These are phyloP conservation scores for Ogataea chonburiensis DNA, from an alignment of 805 yeast genomes.

Conservation along the genomic window DNA sequence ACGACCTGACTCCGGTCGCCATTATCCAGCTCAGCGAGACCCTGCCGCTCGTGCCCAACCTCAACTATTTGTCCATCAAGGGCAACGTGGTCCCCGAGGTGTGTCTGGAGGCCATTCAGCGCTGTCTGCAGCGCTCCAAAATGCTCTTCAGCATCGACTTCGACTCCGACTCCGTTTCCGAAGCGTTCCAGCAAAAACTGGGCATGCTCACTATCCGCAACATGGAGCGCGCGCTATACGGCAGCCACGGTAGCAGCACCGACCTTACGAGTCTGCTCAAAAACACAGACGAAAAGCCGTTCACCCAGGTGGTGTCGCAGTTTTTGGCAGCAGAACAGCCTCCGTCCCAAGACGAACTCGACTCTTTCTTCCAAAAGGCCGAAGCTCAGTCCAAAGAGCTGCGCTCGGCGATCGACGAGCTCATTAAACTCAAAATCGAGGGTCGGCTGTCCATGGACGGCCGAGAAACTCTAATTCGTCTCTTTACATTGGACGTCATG, in stretches of 20 bases:
- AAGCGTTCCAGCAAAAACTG: constrained; percentile 62
- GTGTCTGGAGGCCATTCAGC: constrained; percentile 63
- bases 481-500: constrained; percentile 68
- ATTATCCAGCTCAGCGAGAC: constrained; percentile 63
- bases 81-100: constrained; percentile 64
- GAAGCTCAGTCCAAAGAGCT: constrained; percentile 40
- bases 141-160: constrained; percentile 68
- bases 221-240: constrained; percentile 59
- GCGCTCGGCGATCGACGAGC: constrained; percentile 50
- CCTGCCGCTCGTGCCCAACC: constrained; percentile 61
- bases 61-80: constrained; percentile 66
- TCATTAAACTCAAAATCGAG: constrained; percentile 56
- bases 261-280: constrained; percentile 3
- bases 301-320: constrained; percentile 25
- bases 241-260: constrained; percentile 5
- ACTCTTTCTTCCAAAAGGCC: constrained; percentile 40
- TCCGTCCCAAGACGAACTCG: constrained; percentile 18
- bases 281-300: constrained; percentile 13
- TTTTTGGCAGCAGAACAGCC: constrained; percentile 18
- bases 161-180: constrained; percentile 61
- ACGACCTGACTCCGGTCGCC: constrained; percentile 55
- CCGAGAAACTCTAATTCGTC: constrained; percentile 69
- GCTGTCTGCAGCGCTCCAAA: constrained; percentile 63
- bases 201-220: constrained; percentile 82
- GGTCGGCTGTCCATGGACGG: constrained; percentile 62